A percentile compares a stretch with the other conserved stretches of the same genome.
These are phyloP conservation scores for Capsicum rhomboideum DNA, from an alignment of 257 asterid genomes.

Conservation along the genomic window DNA sequence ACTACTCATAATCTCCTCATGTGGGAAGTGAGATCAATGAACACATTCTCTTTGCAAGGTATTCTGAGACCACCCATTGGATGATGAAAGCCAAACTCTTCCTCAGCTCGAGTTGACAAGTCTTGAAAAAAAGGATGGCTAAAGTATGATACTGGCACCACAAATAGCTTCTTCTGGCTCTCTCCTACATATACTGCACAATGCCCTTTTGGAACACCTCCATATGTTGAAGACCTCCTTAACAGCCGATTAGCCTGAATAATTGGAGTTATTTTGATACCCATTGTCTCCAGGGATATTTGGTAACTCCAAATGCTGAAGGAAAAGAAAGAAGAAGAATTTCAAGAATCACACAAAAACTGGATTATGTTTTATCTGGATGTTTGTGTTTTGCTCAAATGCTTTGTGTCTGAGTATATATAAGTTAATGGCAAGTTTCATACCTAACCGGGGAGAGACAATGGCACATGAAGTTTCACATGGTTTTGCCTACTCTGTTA, in stretches of 20 bases:
- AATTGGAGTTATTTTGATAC: neutral
- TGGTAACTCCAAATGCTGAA: neutral
- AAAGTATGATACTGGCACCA: neutral
- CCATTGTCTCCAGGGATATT: neutral
- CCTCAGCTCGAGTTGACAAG: neutral
- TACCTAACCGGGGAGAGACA: no score
- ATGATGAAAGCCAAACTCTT: neutral
- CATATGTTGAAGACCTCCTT: neutral
- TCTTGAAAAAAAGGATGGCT: neutral
- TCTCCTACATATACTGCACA: neutral
- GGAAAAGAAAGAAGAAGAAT: neutral
- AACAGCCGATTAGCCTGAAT: neutral
- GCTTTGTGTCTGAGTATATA: no score
- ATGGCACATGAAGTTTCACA: no score
- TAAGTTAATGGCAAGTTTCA: no score
- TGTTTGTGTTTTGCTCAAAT: neutral
- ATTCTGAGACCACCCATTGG: neutral
- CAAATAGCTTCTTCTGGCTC: neutral
- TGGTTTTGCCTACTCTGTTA: neutral
- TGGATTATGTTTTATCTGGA: neutral
- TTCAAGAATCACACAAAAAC: neutral
- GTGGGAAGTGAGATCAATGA: neutral
- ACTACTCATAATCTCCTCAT: neutral
- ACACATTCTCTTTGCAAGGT: neutral
- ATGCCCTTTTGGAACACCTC: neutral